A percentile compares a stretch with the other conserved stretches of the same genome.
phyloP scores from a whole-genome alignment of 2,329 filamentous ascomycete genomes.

The Hypoxylon rubiginosum region DNA sequence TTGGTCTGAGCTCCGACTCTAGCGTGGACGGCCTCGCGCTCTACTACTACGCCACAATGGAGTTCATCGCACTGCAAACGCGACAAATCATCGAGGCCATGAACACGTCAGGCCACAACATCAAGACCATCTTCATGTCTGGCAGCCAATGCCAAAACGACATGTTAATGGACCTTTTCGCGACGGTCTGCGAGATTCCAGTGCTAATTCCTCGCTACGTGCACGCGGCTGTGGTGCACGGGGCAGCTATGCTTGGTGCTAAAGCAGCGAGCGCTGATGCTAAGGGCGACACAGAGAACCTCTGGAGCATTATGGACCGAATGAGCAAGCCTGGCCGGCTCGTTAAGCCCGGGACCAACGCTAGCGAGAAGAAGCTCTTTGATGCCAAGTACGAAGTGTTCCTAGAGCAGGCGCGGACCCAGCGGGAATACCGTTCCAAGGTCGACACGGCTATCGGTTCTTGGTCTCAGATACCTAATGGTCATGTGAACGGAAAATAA shows the following conservation, averaged over 20 bases:
- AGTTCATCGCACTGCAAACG: slow-evolving; percentile 98
- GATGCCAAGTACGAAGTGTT: slow-evolving; percentile 96
- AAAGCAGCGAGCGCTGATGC: slow-evolving; percentile 91
- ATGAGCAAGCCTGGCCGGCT: slow-evolving; percentile 95
- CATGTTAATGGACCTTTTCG: slow-evolving; percentile 90
- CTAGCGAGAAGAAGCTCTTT: slow-evolving; percentile 82
- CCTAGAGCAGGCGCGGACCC: slow-evolving; percentile 88
- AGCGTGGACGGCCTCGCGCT: slow-evolving; percentile 88
- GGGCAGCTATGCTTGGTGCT: slow-evolving; percentile 97
- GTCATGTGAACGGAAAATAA: slow-evolving; percentile 21
- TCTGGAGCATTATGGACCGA: slow-evolving; percentile 98
- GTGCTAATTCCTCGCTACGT: slow-evolving; percentile 95
- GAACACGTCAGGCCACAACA: slow-evolving; percentile 89
- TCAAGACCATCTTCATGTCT: slow-evolving; percentile 98
- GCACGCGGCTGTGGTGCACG: slow-evolving; percentile 94
- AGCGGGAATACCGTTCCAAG: slow-evolving; percentile 83
- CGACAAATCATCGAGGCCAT: slow-evolving; percentile 94
- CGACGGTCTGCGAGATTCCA: slow-evolving; percentile 90
- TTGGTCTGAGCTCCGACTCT: slow-evolving; percentile 89
- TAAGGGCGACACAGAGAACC: slow-evolving; percentile 82
- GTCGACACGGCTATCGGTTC: slow-evolving; percentile 73
- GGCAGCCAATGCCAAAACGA: slow-evolving; percentile 97
- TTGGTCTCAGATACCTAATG: slow-evolving; percentile 44
- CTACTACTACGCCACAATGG: slow-evolving; percentile 95
- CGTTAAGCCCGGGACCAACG: slow-evolving; percentile 79